phyloP scores from a whole-genome alignment of 371 early-diverging fungal genomes.

The Lichtheimia hyalospora region DNA sequence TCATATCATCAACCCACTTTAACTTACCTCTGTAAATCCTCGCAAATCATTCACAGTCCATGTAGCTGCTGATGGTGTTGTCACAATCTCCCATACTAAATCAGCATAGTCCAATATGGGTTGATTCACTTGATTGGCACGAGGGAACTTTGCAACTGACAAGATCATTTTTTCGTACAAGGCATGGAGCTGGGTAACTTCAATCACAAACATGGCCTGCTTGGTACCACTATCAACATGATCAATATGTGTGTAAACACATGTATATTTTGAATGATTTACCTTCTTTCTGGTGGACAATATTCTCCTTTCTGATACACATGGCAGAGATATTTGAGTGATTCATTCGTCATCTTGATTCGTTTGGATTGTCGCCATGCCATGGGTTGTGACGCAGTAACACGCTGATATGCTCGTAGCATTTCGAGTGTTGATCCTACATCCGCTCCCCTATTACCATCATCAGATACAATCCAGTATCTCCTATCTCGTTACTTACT shows the following conservation, averaged over 20 bases:
- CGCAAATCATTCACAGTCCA: conserved; percentile 36
- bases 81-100: conserved; percentile 60
- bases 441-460: not conserved
- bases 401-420: conserved; percentile 55
- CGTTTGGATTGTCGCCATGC: conserved; percentile 52
- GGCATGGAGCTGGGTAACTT: conserved; percentile 56
- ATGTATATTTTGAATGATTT: too few species aligned
- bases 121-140: conserved; percentile 62
- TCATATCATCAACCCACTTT: conserved; percentile 1
- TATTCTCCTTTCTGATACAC: conserved; percentile 35
- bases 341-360: conserved; percentile 40
- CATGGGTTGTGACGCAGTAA: conserved; percentile 38
- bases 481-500: conserved; percentile 30
- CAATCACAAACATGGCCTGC: conserved; percentile 16
- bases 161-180: conserved; percentile 66
- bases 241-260: not conserved
- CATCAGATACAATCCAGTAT: not conserved
- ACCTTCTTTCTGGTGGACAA: conserved; percentile 2
- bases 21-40: conserved; percentile 47
- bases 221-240: not conserved
- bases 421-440: conserved; percentile 31
- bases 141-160: conserved; percentile 58
- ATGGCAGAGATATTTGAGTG: conserved; percentile 27
- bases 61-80: conserved; percentile 30
- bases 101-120: conserved; percentile 64